A percentile compares a stretch with the other conserved stretches of the same genome.
phyloP scores from a whole-genome alignment of 495 filamentous ascomycete species.

The Penicillium paradoxum region DNA sequence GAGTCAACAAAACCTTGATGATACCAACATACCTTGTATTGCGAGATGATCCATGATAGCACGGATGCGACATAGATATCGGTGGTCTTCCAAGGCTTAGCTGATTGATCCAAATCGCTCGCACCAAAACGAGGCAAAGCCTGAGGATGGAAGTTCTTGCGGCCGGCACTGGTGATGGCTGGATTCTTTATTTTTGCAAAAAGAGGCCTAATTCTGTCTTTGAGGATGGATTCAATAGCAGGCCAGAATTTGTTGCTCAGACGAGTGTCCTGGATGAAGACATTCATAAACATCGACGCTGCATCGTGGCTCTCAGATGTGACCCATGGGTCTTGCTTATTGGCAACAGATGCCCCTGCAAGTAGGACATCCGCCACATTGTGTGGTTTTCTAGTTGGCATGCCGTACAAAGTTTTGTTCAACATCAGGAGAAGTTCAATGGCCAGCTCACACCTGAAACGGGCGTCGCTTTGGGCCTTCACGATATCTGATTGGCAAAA shows the following conservation, averaged over 20 bases:
- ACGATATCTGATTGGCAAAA: slow-evolving; percentile 12
- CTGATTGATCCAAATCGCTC: slow-evolving; percentile 42
- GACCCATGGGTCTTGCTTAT: slow-evolving; percentile 51
- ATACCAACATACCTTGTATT: slow-evolving; percentile 29
- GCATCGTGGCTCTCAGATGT: slow-evolving; percentile 23
- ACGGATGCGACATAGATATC: slow-evolving; percentile 58
- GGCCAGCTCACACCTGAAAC: slow-evolving; percentile 23
- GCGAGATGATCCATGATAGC: slow-evolving; percentile 59
- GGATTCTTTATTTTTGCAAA: slow-evolving; percentile 63
- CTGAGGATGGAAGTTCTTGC: slow-evolving; percentile 53
- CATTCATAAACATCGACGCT: slow-evolving; percentile 38
- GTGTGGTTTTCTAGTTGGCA: slow-evolving; percentile 16
- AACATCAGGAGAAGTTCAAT: slow-evolving; percentile 22
- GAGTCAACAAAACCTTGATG: background rate
- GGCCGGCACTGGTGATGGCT: slow-evolving; percentile 56
- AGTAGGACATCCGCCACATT: slow-evolving; percentile 25
- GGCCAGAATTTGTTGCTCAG: slow-evolving; percentile 28
- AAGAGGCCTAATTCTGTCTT: slow-evolving; percentile 54
- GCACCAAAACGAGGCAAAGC: slow-evolving; percentile 38
- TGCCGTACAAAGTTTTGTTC: slow-evolving; percentile 9
- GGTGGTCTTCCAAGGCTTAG: slow-evolving; percentile 71
- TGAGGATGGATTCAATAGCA: slow-evolving; percentile 53
- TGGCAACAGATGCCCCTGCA: slow-evolving; percentile 45
- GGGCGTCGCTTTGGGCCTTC: slow-evolving; percentile 18
- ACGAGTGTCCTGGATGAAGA: slow-evolving; percentile 22